These are phyloP conservation scores for Trichocladium uniseriatum DNA, from an alignment of 495 filamentous ascomycete species.

Conservation along the genomic window DNA sequence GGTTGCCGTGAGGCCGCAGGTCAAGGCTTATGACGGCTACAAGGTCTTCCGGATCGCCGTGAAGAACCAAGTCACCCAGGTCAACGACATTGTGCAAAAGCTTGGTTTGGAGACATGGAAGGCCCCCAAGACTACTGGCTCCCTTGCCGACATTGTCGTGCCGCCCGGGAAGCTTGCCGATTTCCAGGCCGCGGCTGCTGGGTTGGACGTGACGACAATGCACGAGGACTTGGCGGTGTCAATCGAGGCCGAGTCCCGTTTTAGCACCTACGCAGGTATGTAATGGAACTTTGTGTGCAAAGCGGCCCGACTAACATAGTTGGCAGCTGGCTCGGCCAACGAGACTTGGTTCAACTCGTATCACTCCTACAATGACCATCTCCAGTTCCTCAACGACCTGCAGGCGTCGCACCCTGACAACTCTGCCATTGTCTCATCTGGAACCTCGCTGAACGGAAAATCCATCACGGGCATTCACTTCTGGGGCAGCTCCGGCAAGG, in stretches of 20 bases:
- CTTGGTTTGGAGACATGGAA: constrained; percentile 26
- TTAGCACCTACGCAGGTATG: constrained; percentile 19
- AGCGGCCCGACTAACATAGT: constrained; percentile 4
- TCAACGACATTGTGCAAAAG: constrained; percentile 22
- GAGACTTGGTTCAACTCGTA: constrained; percentile 50
- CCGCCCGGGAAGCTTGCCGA: constrained; percentile 17
- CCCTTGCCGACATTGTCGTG: constrained; percentile 24
- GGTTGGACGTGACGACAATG: constrained; percentile 18
- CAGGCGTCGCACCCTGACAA: constrained; percentile 37
- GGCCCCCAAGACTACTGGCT: constrained; percentile 16
- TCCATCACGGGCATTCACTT: constrained; percentile 51
- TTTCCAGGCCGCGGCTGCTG: constrained; percentile 16
- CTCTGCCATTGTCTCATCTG: constrained; percentile 44
- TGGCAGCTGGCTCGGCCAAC: constrained; percentile 10
- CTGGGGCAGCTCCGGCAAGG: constrained; percentile 44
- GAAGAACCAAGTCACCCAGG: constrained; percentile 4
- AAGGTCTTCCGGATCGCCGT: constrained; percentile 24
- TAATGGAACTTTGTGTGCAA: constrained; percentile 11
- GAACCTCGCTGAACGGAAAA: constrained; percentile 42
- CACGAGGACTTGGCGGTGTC: constrained; percentile 25
- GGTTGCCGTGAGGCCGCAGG: constrained; percentile 4
- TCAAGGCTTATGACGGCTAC: constrained; percentile 23
- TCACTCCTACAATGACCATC: constrained; percentile 48
- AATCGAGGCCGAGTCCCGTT: constrained; percentile 19
- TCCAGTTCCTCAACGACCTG: constrained; percentile 45